Base-by-base conservation (phyloP, 495 filamentous ascomycete species). In the Penicillium canescens region DNA sequence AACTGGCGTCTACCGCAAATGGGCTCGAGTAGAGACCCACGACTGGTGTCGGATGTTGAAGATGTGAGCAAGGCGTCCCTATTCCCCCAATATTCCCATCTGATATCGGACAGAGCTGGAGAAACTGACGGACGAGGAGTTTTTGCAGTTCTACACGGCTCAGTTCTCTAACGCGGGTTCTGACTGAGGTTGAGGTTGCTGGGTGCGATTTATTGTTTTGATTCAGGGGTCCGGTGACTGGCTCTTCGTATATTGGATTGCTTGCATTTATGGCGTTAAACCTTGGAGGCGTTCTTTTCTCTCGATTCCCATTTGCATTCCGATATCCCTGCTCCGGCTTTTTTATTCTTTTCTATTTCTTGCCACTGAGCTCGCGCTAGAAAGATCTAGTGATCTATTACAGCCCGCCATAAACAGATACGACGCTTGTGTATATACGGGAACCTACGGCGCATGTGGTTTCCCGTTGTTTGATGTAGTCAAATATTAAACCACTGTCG, bases 1-100 rank as follows among this genome's bases (percentile, higher is more conserved):
- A 88, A 92, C 59, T 96, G 92, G 92, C 75, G 78, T 40, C 64
- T 91, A 24, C 83, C 83, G 48, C 50, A 62, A 28, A 20, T 63
- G 13, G 47, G 54, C 8, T 65, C 65, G 20, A 40, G 54, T 6
- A 63, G 54, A 40, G 59, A 70, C 46, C 58, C 56, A 12, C 62
- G 67, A 46, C 18, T 78, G 39, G 77, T 74, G 13, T 57, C 66
- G 31, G 72, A 77, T 46, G 70, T 75, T 13, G 65, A 71, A 69
- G 76, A 77, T 62, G 78, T 82, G 67, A 82, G 79, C 46, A 50
- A 24, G 34, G 9, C 71, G 26, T 23, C 47, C 33, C 34, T 36
- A 43, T 67, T 55, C 21, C 18, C 38, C 11, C 16, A 6, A 28
- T 28, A 20, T 20, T 12, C 20, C 4, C 5, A 28, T 42, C 24